Conservation (phyloP, 371 early-diverging fungal genomes). For the Rhizomucor pusillus region DNA sequence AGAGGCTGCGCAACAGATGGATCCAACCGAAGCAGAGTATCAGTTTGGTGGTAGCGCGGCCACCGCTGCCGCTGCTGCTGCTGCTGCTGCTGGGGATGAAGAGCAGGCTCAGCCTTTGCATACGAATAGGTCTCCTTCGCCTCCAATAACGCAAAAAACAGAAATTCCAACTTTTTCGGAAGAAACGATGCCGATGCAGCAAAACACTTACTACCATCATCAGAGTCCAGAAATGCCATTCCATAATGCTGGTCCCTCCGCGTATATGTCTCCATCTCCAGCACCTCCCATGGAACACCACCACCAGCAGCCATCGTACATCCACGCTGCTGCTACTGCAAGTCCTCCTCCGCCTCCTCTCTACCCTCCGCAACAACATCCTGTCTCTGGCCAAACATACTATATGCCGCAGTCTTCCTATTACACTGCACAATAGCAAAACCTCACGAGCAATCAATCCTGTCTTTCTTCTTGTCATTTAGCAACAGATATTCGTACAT, state of each 20-base stretch:
- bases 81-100: not conserved
- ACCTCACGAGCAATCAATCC: too few species aligned
- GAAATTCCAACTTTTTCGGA: not conserved
- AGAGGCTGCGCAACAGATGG: constrained; percentile 3
- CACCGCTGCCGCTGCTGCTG: too few species aligned
- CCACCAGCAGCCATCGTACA: not conserved
- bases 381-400: too few species aligned
- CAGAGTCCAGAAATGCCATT: constrained; percentile 5
- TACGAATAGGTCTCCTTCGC: not conserved
- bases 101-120: not conserved
- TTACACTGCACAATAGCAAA: too few species aligned
- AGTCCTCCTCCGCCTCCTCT: too few species aligned
- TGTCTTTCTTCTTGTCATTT: too few species aligned
- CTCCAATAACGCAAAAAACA: not conserved
- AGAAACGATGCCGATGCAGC: constrained; percentile 1
- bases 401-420: too few species aligned
- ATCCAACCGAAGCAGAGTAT: not conserved
- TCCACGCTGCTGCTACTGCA: not conserved
- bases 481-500: too few species aligned
- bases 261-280: too few species aligned
- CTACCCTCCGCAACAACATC: too few species aligned
- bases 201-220: constrained; percentile 9
- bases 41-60: not conserved
- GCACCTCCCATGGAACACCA: not conserved
- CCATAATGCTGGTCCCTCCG: not conserved